Evolutionary conservation across 345 rosid species (phyloP).

Genomic region (Pistacia integerrima): DNA sequence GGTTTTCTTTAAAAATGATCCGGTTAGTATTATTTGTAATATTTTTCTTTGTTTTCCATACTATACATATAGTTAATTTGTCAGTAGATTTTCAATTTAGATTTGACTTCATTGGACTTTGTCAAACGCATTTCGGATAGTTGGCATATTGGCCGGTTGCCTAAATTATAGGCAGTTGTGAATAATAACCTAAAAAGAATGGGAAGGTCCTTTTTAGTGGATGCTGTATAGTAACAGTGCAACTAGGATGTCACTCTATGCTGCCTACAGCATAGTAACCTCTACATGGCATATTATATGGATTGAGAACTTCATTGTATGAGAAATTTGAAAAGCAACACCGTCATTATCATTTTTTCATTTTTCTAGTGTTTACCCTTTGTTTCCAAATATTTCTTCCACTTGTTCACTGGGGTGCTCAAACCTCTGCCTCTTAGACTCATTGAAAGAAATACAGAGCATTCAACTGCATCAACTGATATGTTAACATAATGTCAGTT

Average conservation of each 20-base stretch:
- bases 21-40: slow-evolving; percentile 58
- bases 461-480: neutral
- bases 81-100: neutral
- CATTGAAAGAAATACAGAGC: neutral
- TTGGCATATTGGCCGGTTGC: neutral
- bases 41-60: slow-evolving; percentile 5
- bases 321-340: neutral
- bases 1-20: slow-evolving; percentile 98
- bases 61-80: neutral
- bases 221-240: neutral
- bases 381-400: neutral
- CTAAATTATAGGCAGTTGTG: neutral
- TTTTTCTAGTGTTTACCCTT: neutral
- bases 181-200: neutral
- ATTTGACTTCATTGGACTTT: neutral
- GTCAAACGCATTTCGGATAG: no score
- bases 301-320: slow-evolving; percentile 3
- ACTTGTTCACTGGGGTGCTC: neutral
- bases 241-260: neutral
- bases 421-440: neutral
- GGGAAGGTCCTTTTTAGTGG: neutral
- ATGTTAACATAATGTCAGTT: neutral
- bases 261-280: neutral
- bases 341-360: neutral
- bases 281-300: neutral